phyloP scores from a whole-genome alignment of 257 asterid genomes.

The Fraxinus americana region DNA sequence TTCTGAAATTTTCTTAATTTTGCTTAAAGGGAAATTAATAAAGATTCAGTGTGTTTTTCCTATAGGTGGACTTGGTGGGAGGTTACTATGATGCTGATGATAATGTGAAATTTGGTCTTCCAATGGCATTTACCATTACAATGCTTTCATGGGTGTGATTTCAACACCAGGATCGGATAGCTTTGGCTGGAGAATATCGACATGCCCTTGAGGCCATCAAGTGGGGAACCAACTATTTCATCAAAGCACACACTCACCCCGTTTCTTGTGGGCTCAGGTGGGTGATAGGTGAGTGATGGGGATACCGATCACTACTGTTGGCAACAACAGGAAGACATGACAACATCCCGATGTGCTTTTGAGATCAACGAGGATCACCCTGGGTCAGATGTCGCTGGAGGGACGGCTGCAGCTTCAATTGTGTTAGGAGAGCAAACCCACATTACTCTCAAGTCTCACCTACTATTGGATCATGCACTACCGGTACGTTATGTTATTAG shows the following conservation, averaged over 20 bases:
- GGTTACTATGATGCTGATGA: conserved; percentile 95
- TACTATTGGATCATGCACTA: conserved; percentile 64
- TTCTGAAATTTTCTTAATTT: not conserved
- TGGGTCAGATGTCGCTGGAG: conserved; percentile 69
- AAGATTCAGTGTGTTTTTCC: not conserved
- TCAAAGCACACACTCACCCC: conserved; percentile 77
- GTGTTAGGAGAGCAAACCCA: conserved; percentile 64
- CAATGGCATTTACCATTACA: conserved; percentile 86
- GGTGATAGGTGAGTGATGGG: conserved; percentile 88
- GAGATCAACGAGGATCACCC: conserved; percentile 59
- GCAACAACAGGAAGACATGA: conserved; percentile 82
- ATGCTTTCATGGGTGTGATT: conserved; percentile 83
- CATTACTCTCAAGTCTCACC: conserved; percentile 66
- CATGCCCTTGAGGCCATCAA: conserved; percentile 86
- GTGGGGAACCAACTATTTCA: conserved; percentile 96
- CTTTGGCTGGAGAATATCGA: conserved; percentile 55
- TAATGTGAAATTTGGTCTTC: conserved; percentile 84
- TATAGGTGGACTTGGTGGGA: conserved; percentile 88
- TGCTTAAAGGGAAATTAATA: not conserved
- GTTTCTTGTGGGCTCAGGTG: conserved; percentile 93
- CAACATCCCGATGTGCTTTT: conserved; percentile 69
- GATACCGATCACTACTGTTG: conserved; percentile 77
- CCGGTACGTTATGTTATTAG: conserved; percentile 57
- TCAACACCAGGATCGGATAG: conserved; percentile 55
- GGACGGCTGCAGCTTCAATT: conserved; percentile 66